Evolutionary conservation across 1,284 basidiomycete species (phyloP).

Genomic region (Boletus sp.): DNA sequence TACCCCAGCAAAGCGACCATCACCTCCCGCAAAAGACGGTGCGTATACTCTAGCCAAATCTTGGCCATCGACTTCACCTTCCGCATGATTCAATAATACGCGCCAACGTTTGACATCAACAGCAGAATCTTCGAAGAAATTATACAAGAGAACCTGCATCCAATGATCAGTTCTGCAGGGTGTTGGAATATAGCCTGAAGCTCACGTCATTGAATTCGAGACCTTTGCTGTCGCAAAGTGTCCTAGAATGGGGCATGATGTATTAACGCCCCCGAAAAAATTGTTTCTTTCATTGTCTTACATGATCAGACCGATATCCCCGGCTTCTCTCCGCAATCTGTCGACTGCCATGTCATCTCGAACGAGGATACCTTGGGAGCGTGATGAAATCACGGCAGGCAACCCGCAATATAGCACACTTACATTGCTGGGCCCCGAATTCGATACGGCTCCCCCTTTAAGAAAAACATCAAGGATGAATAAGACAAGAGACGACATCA

Average conservation of each 20-base stretch:
- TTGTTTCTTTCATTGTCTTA: conserved; percentile 29
- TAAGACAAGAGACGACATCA: background rate
- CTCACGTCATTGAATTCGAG: conserved; percentile 70
- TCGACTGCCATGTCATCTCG: conserved; percentile 55
- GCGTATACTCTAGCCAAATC: conserved; percentile 26
- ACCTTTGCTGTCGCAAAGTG: conserved; percentile 72
- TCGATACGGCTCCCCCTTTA: conserved; percentile 53
- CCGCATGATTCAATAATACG: conserved; percentile 49
- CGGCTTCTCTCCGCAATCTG: conserved; percentile 52
- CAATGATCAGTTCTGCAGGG: background rate
- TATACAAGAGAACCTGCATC: conserved; percentile 62
- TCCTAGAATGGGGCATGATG: conserved; percentile 40
- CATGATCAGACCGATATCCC: conserved; percentile 63
- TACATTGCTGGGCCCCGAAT: conserved; percentile 70
- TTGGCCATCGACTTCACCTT: conserved; percentile 18
- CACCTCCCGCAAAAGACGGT: conserved; percentile 49
- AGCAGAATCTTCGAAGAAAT: conserved; percentile 67
- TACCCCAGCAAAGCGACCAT: conserved; percentile 52
- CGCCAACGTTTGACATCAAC: conserved; percentile 56
- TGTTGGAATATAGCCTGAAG: background rate
- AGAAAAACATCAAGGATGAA: conserved; percentile 3
- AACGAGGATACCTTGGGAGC: conserved; percentile 62
- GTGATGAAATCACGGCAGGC: background rate
- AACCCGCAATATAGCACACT: conserved; percentile 5
- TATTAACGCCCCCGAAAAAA: background rate